Conservation (phyloP, 2,329 filamentous ascomycete species). For the Scortechinia acanthostroma region DNA sequence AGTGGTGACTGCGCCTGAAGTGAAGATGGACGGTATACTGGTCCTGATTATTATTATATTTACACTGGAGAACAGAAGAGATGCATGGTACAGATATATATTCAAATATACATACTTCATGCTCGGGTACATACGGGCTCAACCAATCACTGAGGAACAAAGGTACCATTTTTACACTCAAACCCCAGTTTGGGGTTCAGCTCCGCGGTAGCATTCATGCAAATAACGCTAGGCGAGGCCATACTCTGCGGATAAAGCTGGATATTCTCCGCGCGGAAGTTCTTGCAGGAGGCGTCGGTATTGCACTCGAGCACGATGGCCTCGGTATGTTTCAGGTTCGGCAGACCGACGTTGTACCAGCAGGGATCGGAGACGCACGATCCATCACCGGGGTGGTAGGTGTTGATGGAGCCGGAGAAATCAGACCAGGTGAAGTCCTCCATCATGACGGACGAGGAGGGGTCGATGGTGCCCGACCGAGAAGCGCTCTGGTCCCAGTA, state of each 20-base stretch:
- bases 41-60: no score
- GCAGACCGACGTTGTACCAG: constrained; percentile 30
- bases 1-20: no score
- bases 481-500: constrained; percentile 28
- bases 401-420: constrained; percentile 30
- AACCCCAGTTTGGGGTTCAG: constrained; percentile 23
- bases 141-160: no score
- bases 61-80: no score
- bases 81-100: no score
- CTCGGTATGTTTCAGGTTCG: constrained; percentile 27
- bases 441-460: constrained; percentile 29
- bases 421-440: constrained; percentile 29
- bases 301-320: constrained; percentile 31
- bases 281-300: constrained; percentile 23
- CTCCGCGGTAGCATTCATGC: constrained; percentile 19
- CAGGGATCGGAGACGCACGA: constrained; percentile 30
- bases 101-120: no score
- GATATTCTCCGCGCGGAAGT: constrained; percentile 20
- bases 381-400: constrained; percentile 28
- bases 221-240: constrained; percentile 17
- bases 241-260: constrained; percentile 19
- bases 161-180: constrained; percentile 19
- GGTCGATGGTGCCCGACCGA: constrained; percentile 14
- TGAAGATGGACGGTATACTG: no score
- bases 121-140: no score